A percentile compares a stretch with the other conserved stretches of the same genome.
These are phyloP conservation scores for Jamesozyma spencerorum DNA, from an alignment of 805 yeast species.

Conservation along the genomic window DNA sequence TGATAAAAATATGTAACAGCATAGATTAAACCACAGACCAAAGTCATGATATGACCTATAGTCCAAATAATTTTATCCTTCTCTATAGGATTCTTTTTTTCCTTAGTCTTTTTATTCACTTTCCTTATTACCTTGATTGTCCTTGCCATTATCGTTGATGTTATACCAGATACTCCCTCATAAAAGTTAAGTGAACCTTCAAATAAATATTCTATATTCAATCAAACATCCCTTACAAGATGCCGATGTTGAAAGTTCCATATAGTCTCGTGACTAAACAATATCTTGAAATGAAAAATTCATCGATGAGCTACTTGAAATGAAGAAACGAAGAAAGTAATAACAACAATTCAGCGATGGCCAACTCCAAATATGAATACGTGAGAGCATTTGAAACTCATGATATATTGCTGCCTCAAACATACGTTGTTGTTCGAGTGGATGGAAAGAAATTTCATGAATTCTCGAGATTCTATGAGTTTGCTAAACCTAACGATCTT, in stretches of 20 bases:
- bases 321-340: too few relatives aligned
- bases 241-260: neutral
- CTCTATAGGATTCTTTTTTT: conserved; percentile 16
- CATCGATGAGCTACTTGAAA: too few relatives aligned
- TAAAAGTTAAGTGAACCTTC: neutral
- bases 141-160: conserved; percentile 6
- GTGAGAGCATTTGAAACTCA: conserved; percentile 76
- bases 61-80: conserved; percentile 23
- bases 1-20: conserved; percentile 22
- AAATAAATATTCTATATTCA: too few relatives aligned
- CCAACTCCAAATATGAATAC: conserved; percentile 80
- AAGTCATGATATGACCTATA: conserved; percentile 21
- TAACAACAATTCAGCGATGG: conserved; percentile 38
- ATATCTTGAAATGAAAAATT: neutral
- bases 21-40: conserved; percentile 22
- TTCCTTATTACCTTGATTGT: conserved; percentile 24
- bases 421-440: conserved; percentile 73
- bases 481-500: conserved; percentile 80
- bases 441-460: conserved; percentile 94
- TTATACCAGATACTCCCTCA: neutral
- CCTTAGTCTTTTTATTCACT: conserved; percentile 11
- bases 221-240: neutral
- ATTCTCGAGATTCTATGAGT: conserved; percentile 62
- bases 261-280: neutral
- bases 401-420: conserved; percentile 61